Percentiles rank a stretch among this genome's conserved stretches.
Evolutionary conservation across 306 rosid species (phyloP).

Genomic region (Glycine soja): DNA sequence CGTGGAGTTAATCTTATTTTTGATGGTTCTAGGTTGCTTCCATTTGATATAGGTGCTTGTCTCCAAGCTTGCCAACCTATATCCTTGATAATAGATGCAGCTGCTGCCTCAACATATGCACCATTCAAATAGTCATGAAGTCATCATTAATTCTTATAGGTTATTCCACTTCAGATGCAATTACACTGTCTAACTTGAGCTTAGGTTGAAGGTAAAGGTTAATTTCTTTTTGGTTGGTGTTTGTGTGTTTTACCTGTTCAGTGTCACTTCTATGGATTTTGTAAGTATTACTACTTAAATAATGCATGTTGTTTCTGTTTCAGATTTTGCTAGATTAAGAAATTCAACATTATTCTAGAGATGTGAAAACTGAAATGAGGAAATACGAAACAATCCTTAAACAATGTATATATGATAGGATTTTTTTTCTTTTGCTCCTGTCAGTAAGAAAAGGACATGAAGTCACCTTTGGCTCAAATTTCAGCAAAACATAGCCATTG

Average conservation of each 20-base stretch:
- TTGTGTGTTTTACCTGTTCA: neutral
- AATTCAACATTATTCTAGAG: constrained; percentile 29
- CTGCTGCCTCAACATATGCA: constrained; percentile 68
- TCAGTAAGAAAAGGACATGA: neutral
- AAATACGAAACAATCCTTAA: neutral
- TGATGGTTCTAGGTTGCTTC: constrained; percentile 89
- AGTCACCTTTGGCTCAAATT: constrained; percentile 13
- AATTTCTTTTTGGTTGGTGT: neutral
- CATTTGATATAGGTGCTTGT: constrained; percentile 92
- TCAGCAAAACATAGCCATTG: constrained; percentile 35
- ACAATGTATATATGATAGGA: constrained; percentile 26
- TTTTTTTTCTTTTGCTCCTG: neutral
- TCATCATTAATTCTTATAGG: constrained; percentile 42
- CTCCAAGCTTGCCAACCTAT: constrained; percentile 93
- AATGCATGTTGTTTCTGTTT: constrained; percentile 33
- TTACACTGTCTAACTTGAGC: constrained; percentile 15
- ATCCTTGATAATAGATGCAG: constrained; percentile 88
- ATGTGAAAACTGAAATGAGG: constrained; percentile 10
- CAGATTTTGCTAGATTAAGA: constrained; percentile 40
- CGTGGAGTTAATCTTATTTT: constrained; percentile 93
- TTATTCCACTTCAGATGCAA: constrained; percentile 31
- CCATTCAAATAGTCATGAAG: constrained; percentile 59
- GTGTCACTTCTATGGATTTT: constrained; percentile 33
- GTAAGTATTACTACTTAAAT: neutral
- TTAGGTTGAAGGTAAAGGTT: constrained; percentile 55